phyloP scores from a whole-genome alignment of 441 rosid genomes.

The Jatropha podagrica region DNA sequence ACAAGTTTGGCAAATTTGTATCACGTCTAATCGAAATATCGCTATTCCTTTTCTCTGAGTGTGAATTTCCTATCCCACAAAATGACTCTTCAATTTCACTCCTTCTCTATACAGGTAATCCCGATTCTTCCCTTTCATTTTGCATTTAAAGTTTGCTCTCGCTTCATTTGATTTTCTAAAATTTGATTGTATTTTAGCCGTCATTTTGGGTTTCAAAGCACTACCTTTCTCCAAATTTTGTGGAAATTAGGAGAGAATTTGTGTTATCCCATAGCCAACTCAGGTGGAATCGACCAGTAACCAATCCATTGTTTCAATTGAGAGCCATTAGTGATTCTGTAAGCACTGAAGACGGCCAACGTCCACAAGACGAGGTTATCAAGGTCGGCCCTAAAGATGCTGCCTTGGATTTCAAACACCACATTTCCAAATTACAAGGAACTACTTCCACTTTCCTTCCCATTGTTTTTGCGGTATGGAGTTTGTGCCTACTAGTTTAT shows the following conservation, averaged over 20 bases:
- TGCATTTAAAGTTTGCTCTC: background rate
- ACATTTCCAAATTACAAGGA: slow-evolving; percentile 36
- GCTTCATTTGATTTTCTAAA: background rate
- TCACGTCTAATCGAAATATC: background rate
- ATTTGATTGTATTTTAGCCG: slow-evolving; percentile 25
- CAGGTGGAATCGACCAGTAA: slow-evolving; percentile 28
- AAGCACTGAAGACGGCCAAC: slow-evolving; percentile 33
- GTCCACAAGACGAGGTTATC: slow-evolving; percentile 23
- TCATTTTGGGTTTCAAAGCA: slow-evolving; percentile 35
- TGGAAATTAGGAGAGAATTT: slow-evolving; percentile 27
- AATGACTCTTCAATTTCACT: slow-evolving; percentile 51
- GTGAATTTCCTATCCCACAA: background rate
- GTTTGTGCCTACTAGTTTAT: background rate
- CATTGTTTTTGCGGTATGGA: slow-evolving; percentile 48
- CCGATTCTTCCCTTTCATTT: background rate
- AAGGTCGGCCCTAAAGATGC: slow-evolving; percentile 8
- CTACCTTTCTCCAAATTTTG: slow-evolving; percentile 32
- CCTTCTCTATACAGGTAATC: slow-evolving; percentile 45
- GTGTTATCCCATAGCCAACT: slow-evolving; percentile 18
- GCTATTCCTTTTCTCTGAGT: background rate
- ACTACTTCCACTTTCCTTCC: slow-evolving; percentile 53
- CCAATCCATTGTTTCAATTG: slow-evolving; percentile 23
- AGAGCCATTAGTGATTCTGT: slow-evolving; percentile 39
- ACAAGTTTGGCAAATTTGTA: background rate
- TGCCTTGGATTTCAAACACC: slow-evolving; percentile 9